Conservation (phyloP, 2,329 filamentous ascomycete species). For the Aspergillus caelatus region DNA sequence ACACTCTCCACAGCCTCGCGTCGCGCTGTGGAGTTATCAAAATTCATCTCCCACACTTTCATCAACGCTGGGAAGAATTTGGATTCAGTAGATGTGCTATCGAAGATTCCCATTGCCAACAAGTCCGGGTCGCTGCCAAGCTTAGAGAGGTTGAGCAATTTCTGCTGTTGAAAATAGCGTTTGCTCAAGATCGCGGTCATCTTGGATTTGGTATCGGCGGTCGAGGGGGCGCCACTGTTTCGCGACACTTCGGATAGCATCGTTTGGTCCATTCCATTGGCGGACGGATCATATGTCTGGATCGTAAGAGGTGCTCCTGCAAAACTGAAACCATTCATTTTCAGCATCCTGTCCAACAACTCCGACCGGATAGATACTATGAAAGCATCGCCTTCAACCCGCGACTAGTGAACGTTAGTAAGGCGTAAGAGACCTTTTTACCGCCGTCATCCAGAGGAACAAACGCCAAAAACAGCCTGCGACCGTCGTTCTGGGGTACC, state of each 20-base stretch:
- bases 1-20: conserved; percentile 79
- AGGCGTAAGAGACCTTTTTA: conserved; percentile 53
- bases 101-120: conserved; percentile 74
- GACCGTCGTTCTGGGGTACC: conserved; percentile 48
- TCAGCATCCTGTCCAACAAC: conserved; percentile 65
- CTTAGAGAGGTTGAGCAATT: conserved; percentile 80
- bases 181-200: conserved; percentile 71
- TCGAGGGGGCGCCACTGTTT: conserved; percentile 47
- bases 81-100: conserved; percentile 68
- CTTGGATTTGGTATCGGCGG: conserved; percentile 65
- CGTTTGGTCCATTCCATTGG: conserved; percentile 24
- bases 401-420: conserved; percentile 74
- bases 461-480: conserved; percentile 34
- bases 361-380: conserved; percentile 68
- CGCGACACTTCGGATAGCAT: conserved; percentile 29
- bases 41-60: conserved; percentile 77
- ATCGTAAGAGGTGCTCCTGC: conserved; percentile 64
- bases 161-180: conserved; percentile 71
- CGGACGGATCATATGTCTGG: conserved; percentile 49
- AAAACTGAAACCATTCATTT: conserved; percentile 70
- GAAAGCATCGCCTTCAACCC: conserved; percentile 68
- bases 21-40: conserved; percentile 72
- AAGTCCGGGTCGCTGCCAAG: conserved; percentile 74
- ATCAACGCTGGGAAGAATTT: conserved; percentile 94
- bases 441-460: conserved; percentile 42